Conservation (phyloP, 805 yeast species). For the Schizosaccharomyces osmophilus region DNA sequence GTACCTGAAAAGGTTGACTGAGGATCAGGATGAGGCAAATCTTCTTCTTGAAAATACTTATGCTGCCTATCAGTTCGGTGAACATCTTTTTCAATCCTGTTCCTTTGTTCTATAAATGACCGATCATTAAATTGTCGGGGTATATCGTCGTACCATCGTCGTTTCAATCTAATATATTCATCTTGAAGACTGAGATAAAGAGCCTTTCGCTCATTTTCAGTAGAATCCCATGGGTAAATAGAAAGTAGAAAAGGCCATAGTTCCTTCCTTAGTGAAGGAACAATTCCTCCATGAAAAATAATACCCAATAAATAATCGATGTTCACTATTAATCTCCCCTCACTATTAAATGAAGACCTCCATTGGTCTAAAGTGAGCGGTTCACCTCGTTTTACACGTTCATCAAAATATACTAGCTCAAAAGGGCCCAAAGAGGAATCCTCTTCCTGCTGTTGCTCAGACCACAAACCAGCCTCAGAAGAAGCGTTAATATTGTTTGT, state of each 20-base stretch:
- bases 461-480: neutral
- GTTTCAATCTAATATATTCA: slow-evolving; percentile 35
- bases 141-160: slow-evolving; percentile 45
- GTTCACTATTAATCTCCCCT: slow-evolving; percentile 51
- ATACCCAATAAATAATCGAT: slow-evolving; percentile 54
- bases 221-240: slow-evolving; percentile 75
- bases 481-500: slow-evolving; percentile 16
- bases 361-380: slow-evolving; percentile 54
- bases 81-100: slow-evolving; percentile 79
- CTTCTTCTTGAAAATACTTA: slow-evolving; percentile 31
- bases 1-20: slow-evolving; percentile 35
- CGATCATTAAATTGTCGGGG: slow-evolving; percentile 30
- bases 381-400: slow-evolving; percentile 43
- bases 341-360: slow-evolving; percentile 55
- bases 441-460: neutral
- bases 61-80: slow-evolving; percentile 71
- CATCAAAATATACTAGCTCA: slow-evolving; percentile 21
- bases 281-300: slow-evolving; percentile 76
- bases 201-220: slow-evolving; percentile 38
- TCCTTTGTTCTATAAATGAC: slow-evolving; percentile 74
- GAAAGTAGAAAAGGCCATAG: slow-evolving; percentile 75
- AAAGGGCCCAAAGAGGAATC: slow-evolving; percentile 15
- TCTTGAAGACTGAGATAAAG: slow-evolving; percentile 30
- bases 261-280: slow-evolving; percentile 31
- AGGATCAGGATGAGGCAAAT: slow-evolving; percentile 17